Evolutionary conservation across 1,139 yeast genomes (phyloP), one percentile per base, ranked within the genome.

Genomic region (Saccharomyces hybrid): DNA sequence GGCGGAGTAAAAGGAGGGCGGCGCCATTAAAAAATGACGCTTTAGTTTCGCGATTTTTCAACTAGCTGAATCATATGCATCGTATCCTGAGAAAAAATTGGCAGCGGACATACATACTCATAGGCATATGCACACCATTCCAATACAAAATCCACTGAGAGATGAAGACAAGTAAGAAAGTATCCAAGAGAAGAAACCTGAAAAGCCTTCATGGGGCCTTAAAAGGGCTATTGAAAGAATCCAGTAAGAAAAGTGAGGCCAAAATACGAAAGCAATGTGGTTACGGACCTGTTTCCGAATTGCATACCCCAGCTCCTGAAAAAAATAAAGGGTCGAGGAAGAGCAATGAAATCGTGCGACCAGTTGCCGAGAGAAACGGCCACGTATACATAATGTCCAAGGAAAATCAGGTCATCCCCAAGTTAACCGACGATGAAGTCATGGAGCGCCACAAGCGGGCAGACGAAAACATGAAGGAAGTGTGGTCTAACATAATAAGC

Each of bases 401-500:
- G 32, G 73, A 70, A 53, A 61, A 67, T 46, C 63, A 60, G 16
- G 50, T 63, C 42, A 69, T 70, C 31, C 70, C 71, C 5, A 64
- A 62, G 50, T 54, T 69, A n/a, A 64, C 69, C 2, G 72, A 70
- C 50, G 68, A 63, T 27, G 67, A 69, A 52, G 63, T 68, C 2
- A 59, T 68, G 64, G 64, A 59, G 53, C 63, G 65, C 34, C 72
- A 68, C 50, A 65, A 61, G 65, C 70, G 58, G 69, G 81, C 69
- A 54, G 73, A 61, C 55, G 67, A 57, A 70, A 75, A 57, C 47
- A 67, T 70, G 70, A 67, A 62, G 50, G 58, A 57, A 4, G 69
- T 63, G 1, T 85, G 90, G 89, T 74, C 76, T 25, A 72, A 73
- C 9, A 83, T 85, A 44, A 74, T 85, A 9, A 68, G 74, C 4